Base-by-base conservation (phyloP, 306 rosid species). In the Fragaria vesca region DNA sequence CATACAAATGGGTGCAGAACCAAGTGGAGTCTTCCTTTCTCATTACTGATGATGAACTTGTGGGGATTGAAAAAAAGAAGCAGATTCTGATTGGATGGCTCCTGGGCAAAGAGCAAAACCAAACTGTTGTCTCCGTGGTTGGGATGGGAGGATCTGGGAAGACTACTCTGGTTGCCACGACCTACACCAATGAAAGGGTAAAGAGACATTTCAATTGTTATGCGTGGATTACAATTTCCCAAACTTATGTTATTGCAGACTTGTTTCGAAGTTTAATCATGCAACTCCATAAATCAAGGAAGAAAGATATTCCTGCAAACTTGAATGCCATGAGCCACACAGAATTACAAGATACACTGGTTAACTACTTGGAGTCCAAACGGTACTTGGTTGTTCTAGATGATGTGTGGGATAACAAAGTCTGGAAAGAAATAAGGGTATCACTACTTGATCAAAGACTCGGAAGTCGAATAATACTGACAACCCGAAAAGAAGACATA, bases 181-280 rank as follows among this genome's bases (percentile, higher is more conserved):
- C 63, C 30, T 57, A 4, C 63, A n/a, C 0, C 13, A n/a, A 21
- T 21, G 30, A 57, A 21, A 8, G 5, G 13, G 30, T 57, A 8
- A 57, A 57, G 5, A 57, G 6, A 9, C 63, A n/a, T 57, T 57
- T 57, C 1, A 0, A 57, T 21, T 57, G 63, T 57, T 57, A 1
- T 57, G 62, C 62, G 0, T 78, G 81, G 76, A 69, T 78, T 55
- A 78, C 81, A 0, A 38, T 78, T 45, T 78, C 81, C 1, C 75
- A 78, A 69, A 69, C 81, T 70, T 78, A 78, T 38, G 26, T 4
- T 16, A 2, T 26, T 0, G 69, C 10, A 8, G 24, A 21, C 62
- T 21, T 55, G 28, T 21, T 55, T 0, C 4, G 30, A 55, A 55
- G 5, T 2, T 55, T 55, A 34, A 30, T 78, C 2, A 69, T 4